Base-by-base conservation (phyloP, 169 alveolate genomes). In the Cryptosporidium tyzzeri region DNA sequence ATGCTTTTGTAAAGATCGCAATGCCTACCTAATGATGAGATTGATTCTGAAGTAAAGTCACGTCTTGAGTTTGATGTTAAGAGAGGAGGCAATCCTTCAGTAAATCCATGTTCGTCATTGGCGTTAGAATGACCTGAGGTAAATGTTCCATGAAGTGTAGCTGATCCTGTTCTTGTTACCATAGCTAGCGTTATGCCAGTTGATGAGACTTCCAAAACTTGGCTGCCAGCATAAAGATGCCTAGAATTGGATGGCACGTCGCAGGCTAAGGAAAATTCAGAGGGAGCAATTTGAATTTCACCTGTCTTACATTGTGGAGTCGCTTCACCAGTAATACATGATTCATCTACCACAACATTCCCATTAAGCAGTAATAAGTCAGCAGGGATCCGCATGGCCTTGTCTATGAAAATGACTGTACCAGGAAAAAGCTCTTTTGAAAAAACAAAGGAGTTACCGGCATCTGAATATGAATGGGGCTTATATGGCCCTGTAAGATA, bases 281-380 rank as follows among this genome's bases (percentile, higher is more conserved):
- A 31, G 26, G 71, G 31, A n/a, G 31, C 10, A n/a, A 23, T 4
- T 23, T 33, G 29, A 1, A 9, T 29, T 44, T 7, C 55, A n/a
- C 68, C 75, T 29, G 51, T 37, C 55, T 80, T 80, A 18, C 41
- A 26, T 59, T 62, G 73, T 61, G 89, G 89, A 59, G 74, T 80
- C 48, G 95, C 87, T 84, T 95, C 97, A 0, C 97, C 97, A 12
- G 97, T 94, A 50, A 95, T 75, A 94, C 94, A 94, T 44, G 95
- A 91, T 48, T 94, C 97, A 84, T 95, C 95, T 37, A 93, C 93
- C 16, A 94, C 85, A 37, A 92, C 94, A 21, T 85, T 86, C 45
- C 97, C 97, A 39, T 86, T 93, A 55, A 94, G 62, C 53, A 95
- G 85, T 37, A 94, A 70, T 12, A 93, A 50, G 84, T 95, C 97